Evolutionary conservation across 495 filamentous ascomycete genomes (phyloP).

Genomic region (Stereocaulon alpinum): DNA sequence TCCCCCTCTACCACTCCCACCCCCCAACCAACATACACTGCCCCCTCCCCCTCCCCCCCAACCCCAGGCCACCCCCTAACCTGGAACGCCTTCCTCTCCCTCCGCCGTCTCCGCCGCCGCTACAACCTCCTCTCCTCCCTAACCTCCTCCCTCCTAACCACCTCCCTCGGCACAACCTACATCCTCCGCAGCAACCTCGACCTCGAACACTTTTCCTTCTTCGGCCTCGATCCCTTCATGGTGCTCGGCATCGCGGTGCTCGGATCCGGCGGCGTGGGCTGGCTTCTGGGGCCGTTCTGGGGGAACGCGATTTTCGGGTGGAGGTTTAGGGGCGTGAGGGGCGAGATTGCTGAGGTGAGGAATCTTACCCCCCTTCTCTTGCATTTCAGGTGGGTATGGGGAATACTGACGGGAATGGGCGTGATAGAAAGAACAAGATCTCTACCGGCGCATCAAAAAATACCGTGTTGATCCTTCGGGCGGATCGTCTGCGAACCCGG

Average conservation of each 20-base stretch:
- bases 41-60: constrained; percentile 86
- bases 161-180: constrained; percentile 49
- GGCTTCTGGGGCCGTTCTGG: constrained; percentile 73
- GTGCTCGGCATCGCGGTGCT: constrained; percentile 67
- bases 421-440: constrained; percentile 86
- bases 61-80: constrained; percentile 44
- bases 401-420: too few relatives aligned
- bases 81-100: constrained; percentile 90
- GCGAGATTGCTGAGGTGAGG: constrained; percentile 56
- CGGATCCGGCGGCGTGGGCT: constrained; percentile 63
- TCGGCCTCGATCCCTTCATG: constrained; percentile 77
- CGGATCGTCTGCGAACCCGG: constrained; percentile 57
- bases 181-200: constrained; percentile 60
- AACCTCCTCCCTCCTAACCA: constrained; percentile 46
- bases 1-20: neutral
- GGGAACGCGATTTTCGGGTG: constrained; percentile 67
- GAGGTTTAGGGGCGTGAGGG: constrained; percentile 52
- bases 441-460: constrained; percentile 78
- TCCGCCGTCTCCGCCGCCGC: constrained; percentile 73
- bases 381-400: too few relatives aligned
- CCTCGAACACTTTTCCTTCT: constrained; percentile 50
- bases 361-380: too few relatives aligned
- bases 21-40: constrained; percentile 41
- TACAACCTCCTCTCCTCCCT: constrained; percentile 71
- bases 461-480: constrained; percentile 78